phyloP scores from a whole-genome alignment of 192 early-diverging fungal species.

The Linderina pennispora region DNA sequence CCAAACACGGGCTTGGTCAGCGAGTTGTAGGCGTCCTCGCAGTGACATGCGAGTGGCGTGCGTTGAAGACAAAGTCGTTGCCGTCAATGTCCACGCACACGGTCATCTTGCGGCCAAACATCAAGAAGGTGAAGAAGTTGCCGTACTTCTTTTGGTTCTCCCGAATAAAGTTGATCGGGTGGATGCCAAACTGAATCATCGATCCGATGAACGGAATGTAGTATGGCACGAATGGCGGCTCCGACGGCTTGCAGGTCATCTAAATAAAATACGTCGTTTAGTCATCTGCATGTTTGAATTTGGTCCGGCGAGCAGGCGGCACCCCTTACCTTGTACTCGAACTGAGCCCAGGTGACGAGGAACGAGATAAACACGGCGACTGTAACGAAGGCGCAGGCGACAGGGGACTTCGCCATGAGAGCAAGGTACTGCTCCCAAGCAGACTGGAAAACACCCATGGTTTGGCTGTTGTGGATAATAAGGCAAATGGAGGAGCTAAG shows the following conservation, averaged over 20 bases:
- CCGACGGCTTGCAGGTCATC: conserved; percentile 41
- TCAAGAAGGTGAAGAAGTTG: conserved; percentile 87
- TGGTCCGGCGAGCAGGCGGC: too few species aligned
- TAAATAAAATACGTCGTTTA: too few species aligned
- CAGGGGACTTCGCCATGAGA: conserved; percentile 32
- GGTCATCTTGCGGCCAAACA: conserved; percentile 89
- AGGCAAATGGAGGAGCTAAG: not conserved
- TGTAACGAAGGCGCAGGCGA: conserved; percentile 13
- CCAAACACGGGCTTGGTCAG: conserved; percentile 96
- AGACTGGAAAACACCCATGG: conserved; percentile 25
- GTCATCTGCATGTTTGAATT: too few species aligned
- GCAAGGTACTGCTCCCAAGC: conserved; percentile 30
- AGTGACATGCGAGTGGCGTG: conserved; percentile 72
- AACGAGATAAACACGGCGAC: conserved; percentile 19
- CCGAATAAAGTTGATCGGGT: conserved; percentile 82
- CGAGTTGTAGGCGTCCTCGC: conserved; percentile 92
- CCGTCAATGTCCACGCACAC: conserved; percentile 85
- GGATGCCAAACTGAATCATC: conserved; percentile 79
- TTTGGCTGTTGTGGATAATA: not conserved
- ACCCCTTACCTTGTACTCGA: conserved; percentile 43
- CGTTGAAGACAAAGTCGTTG: conserved; percentile 97
- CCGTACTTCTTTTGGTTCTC: conserved; percentile 80
- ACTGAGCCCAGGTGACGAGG: conserved; percentile 38
- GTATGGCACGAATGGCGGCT: conserved; percentile 67
- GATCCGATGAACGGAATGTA: conserved; percentile 85